Evolutionary conservation across 768 basidiomycete species (phyloP), one percentile per base, ranked within the genome.

Genomic region (Pseudohyphozyma bogoriensis): DNA sequence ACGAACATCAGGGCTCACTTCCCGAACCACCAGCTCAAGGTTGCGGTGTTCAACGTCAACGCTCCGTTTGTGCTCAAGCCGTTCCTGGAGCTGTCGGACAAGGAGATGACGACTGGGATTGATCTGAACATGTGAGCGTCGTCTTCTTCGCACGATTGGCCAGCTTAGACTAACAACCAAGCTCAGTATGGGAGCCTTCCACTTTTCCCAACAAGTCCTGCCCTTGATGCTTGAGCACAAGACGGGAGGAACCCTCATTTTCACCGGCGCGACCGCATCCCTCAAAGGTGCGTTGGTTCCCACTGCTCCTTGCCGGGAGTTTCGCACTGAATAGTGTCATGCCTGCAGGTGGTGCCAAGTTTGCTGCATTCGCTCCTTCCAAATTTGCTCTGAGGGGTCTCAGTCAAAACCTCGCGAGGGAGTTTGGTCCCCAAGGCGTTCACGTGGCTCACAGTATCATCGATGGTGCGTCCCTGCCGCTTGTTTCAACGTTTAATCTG

Each of bases 241-340:
- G 12, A 49, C 58, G 8, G 59, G 57, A 18, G 70, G 67, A 5
- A 59, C 68, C 35, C 59, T 71, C 32, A 50, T 67, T 26, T 68
- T 72, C 62, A 65, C 66, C 1, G 71, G 71, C 1, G 71, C 71
- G 2, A 72, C 71, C 0, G 71, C 67, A 1, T 52, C 63, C 3
- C 39, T 66, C 12, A 68, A 68, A 53, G 31, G 44, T 37, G 10
- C 24, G 11, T 20, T 13, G n/a, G 7, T 32, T 8, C 1, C 20
- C 4, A 4, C 2, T 39, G 24, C 13, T 28, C 20, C 40, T 29
- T 0, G 26, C 28, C 4, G 15, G 22, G 2, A 4, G 2, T 10
- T 18, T 9, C 29, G 32, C 47, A 13, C 31, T 40, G 24, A 16
- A 20, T n/a, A 37, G 37, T 10, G 22, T 33, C 50, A 11, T n/a